These are phyloP conservation scores for Metschnikowia orientalis DNA, from an alignment of 805 yeast genomes.

Conservation along the genomic window DNA sequence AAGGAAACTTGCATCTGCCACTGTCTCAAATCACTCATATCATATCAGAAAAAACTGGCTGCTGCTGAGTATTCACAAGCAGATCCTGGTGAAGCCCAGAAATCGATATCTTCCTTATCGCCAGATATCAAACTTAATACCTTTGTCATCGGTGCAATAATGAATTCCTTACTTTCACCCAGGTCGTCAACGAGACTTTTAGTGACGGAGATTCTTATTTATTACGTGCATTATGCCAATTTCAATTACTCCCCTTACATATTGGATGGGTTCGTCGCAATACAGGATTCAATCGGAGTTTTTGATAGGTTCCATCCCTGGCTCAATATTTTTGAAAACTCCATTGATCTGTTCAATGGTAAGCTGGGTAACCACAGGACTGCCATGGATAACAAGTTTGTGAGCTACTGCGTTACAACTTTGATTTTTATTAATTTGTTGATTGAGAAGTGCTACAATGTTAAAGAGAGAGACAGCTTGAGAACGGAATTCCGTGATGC, in stretches of 20 bases:
- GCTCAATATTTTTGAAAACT: conserved; percentile 34
- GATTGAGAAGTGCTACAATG: conserved; percentile 24
- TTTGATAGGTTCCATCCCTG: conserved; percentile 38
- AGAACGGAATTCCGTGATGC: conserved; percentile 37
- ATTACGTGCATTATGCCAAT: conserved; percentile 21
- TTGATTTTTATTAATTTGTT: conserved; percentile 34
- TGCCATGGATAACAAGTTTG: conserved; percentile 20
- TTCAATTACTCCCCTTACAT: conserved; percentile 24
- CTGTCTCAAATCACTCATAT: conserved; percentile 34
- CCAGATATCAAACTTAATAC: conserved; percentile 20
- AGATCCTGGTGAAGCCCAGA: too few relatives aligned
- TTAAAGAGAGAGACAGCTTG: conserved; percentile 26
- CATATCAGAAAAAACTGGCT: conserved; percentile 10
- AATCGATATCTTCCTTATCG: conserved; percentile 7
- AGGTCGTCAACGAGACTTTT: conserved; percentile 36
- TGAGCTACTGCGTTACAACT: conserved; percentile 34
- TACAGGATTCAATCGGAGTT: conserved; percentile 36
- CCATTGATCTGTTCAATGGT: conserved; percentile 28
- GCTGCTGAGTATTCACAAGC: conserved; percentile 5
- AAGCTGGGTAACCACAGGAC: conserved; percentile 12
- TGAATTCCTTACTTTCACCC: conserved; percentile 38
- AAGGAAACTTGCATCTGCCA: conserved; percentile 35
- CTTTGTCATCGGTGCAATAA: conserved; percentile 34
- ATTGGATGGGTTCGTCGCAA: conserved; percentile 27
- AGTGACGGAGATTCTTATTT: conserved; percentile 41